Evolutionary conservation across 2,329 filamentous ascomycete species (phyloP).

Genomic region (Pyrenochaeta sp.): DNA sequence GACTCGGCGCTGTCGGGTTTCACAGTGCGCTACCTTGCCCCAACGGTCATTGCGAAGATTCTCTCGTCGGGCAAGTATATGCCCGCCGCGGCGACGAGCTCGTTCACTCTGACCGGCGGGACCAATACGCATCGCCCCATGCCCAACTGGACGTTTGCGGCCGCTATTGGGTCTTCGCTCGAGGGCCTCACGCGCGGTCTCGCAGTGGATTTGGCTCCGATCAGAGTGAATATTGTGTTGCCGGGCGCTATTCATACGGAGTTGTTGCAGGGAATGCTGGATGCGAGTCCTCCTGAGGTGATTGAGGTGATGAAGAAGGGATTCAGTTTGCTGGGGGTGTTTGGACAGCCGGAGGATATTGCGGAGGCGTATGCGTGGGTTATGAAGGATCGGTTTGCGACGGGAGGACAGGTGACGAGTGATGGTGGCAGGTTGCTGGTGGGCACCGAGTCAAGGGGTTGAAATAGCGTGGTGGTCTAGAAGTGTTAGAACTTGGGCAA

Average conservation of each 20-base stretch:
- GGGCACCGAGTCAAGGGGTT: neutral
- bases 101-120: conserved; percentile 53
- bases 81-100: conserved; percentile 31
- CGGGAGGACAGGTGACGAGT: conserved; percentile 41
- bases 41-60: conserved; percentile 52
- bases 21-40: conserved; percentile 46
- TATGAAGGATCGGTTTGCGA: conserved; percentile 54
- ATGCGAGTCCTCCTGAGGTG: conserved; percentile 17
- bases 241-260: conserved; percentile 54
- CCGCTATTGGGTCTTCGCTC: conserved; percentile 28
- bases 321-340: conserved; percentile 27
- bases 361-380: conserved; percentile 55
- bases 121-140: conserved; percentile 44
- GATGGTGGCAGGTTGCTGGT: conserved; percentile 49
- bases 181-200: conserved; percentile 49
- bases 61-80: conserved; percentile 46
- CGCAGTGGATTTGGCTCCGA: conserved; percentile 52
- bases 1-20: conserved; percentile 25
- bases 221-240: conserved; percentile 53
- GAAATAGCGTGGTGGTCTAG: too few species aligned
- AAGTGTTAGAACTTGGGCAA: too few species aligned
- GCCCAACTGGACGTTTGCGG: conserved; percentile 41
- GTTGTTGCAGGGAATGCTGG: conserved; percentile 40
- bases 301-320: conserved; percentile 21
- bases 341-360: conserved; percentile 46